Evolutionary conservation across 306 rosid genomes (phyloP).

Genomic region (Notholithocarpus densiflorus): DNA sequence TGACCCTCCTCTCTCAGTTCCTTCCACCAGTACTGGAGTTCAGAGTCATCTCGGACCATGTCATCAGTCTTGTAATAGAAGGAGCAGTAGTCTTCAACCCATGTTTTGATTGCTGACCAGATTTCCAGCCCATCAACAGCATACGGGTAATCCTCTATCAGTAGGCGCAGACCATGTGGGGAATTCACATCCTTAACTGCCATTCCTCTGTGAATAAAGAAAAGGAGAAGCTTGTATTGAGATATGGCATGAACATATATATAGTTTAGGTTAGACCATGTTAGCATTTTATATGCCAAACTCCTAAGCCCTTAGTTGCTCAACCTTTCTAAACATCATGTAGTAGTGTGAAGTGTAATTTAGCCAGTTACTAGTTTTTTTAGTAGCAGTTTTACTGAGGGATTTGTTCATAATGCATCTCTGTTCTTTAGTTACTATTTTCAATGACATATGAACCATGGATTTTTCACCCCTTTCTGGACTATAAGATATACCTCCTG

Average conservation of each 20-base stretch:
- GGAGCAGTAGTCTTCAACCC: conserved; percentile 62
- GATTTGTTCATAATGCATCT: not conserved
- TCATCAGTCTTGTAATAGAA: conserved; percentile 49
- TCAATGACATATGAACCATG: not conserved
- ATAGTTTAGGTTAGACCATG: not conserved
- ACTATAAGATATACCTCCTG: conserved; percentile 27
- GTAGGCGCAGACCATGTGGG: conserved; percentile 52
- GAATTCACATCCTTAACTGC: conserved; percentile 54
- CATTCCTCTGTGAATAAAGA: conserved; percentile 53
- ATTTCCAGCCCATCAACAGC: conserved; percentile 83
- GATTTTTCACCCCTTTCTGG: not conserved
- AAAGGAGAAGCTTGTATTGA: conserved; percentile 8
- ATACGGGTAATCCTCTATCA: conserved; percentile 75
- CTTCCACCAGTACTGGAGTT: conserved; percentile 81
- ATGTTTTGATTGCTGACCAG: conserved; percentile 58
- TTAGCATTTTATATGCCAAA: too few relatives aligned
- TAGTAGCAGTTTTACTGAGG: not conserved
- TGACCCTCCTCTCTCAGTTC: conserved; percentile 67
- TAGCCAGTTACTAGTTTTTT: not conserved
- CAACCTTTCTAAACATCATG: not conserved
- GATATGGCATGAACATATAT: not conserved
- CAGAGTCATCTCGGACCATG: conserved; percentile 32
- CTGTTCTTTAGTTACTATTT: not conserved
- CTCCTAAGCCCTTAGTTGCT: not conserved
- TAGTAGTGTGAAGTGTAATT: not conserved